Conservation (phyloP, 345 rosid species). For the Brassica rapa region DNA sequence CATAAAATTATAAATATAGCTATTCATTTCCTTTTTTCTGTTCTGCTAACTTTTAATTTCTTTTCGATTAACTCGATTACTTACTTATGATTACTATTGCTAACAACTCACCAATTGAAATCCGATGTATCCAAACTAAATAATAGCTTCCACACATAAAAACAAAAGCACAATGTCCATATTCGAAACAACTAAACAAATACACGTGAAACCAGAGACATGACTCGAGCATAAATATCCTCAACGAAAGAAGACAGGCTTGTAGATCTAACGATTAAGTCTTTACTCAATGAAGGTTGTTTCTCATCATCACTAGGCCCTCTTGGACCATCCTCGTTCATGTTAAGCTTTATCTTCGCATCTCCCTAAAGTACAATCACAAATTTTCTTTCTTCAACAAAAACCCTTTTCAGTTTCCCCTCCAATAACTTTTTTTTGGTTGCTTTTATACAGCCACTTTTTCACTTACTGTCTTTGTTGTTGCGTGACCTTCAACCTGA, state of each 20-base stretch:
- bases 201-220: constrained; percentile 31
- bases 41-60: neutral
- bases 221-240: constrained; percentile 19
- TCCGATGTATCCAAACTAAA: neutral
- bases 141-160: neutral
- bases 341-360: constrained; percentile 20
- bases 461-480: constrained; percentile 36
- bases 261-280: neutral
- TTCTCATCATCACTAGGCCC: constrained; percentile 15
- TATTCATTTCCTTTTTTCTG: neutral
- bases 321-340: constrained; percentile 7
- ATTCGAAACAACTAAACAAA: constrained; percentile 6
- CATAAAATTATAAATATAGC: too few species aligned
- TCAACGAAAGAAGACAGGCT: constrained; percentile 29
- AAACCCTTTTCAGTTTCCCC: constrained; percentile 14
- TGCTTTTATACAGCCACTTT: constrained; percentile 36
- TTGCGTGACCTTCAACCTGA: constrained; percentile 31
- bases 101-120: neutral
- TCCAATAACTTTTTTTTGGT: constrained; percentile 24
- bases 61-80: neutral
- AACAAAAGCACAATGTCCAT: neutral
- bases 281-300: constrained; percentile 1
- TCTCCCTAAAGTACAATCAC: constrained; percentile 37
- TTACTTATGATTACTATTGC: neutral
- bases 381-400: constrained; percentile 36